Base-by-base conservation (phyloP, 2,329 filamentous ascomycete genomes). In the Canariomyces notabilis region DNA sequence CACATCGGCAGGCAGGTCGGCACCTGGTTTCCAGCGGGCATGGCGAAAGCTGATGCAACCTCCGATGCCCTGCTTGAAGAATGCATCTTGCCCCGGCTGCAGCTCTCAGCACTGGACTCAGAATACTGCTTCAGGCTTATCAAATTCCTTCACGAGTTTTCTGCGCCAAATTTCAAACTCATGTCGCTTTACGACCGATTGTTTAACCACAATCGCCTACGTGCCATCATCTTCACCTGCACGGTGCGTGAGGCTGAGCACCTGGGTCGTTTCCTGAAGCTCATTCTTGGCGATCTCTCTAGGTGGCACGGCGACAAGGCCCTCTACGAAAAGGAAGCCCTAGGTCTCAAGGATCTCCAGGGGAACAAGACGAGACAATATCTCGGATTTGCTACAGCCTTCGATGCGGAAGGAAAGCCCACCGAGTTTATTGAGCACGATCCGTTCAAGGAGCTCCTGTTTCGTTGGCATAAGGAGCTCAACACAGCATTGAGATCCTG, bases 241-340 rank as follows among this genome's bases (percentile, higher is more conserved):
- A 95, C 90, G 0, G 84, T 91, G 19, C 84, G 89, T 45, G 94
- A 98, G 66, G 88, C 89, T 0, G 88, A 95, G 63, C 89, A 95
- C 56, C 72, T 98, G n/a, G 93, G 89, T 11, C 86, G 87, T 19
- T 97, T 98, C 65, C 69, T 98, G 44, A 88, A 85, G 59, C 82
- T 91, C 51, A 73, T 93, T 2, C 70, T 98, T 9, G 79, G 83
- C 49, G 89, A 96, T 55, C 74, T 98, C 15, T 77, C 82, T 6
- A 73, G 75, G 42, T 98, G 94, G 93, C 93, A 97, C 65, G 77
- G 79, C 19, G 84, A 89, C 61, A 83, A 85, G 59, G 66, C 72
- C 5, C 69, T 78, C 0, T 98, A 93, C 63, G 87, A 94, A 61
- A 88, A 85, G 60, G 87, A 94, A 60, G 91, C 87, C 0, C 82